phyloP scores from a whole-genome alignment of 176 grass and related monocot species.

The Tuctoria greenei region DNA sequence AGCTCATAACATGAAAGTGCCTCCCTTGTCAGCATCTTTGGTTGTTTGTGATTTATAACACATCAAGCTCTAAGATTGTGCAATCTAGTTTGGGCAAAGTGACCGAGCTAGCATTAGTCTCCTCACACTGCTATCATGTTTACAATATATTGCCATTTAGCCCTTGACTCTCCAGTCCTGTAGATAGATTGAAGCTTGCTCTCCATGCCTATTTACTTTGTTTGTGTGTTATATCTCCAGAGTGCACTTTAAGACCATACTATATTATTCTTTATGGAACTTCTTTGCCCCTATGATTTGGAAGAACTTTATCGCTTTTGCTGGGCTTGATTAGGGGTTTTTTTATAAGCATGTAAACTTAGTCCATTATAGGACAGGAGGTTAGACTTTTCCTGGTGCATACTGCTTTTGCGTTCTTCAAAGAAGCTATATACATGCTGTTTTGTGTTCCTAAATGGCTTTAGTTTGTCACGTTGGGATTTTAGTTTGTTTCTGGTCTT shows the following conservation, averaged over 20 bases:
- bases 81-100: not conserved
- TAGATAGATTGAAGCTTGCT: not conserved
- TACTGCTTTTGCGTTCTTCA: not conserved
- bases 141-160: not conserved
- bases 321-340: not conserved
- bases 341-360: not conserved
- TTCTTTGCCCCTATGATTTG: not conserved
- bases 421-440: not conserved
- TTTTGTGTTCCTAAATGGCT: not conserved
- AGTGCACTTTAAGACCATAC: not conserved
- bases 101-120: slow-evolving; percentile 11
- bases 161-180: not conserved
- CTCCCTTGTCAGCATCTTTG: not conserved
- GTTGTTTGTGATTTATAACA: not conserved
- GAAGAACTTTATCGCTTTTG: not conserved
- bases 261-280: not conserved
- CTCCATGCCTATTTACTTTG: not conserved
- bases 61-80: not conserved
- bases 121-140: not conserved
- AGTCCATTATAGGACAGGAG: not conserved
- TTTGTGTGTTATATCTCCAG: not conserved
- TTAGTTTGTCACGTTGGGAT: not conserved
- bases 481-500: not conserved
- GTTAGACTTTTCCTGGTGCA: not conserved
- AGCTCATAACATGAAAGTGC: not conserved